phyloP scores from a whole-genome alignment of 164 flowering plant species.

The Buxus sempervirens region DNA sequence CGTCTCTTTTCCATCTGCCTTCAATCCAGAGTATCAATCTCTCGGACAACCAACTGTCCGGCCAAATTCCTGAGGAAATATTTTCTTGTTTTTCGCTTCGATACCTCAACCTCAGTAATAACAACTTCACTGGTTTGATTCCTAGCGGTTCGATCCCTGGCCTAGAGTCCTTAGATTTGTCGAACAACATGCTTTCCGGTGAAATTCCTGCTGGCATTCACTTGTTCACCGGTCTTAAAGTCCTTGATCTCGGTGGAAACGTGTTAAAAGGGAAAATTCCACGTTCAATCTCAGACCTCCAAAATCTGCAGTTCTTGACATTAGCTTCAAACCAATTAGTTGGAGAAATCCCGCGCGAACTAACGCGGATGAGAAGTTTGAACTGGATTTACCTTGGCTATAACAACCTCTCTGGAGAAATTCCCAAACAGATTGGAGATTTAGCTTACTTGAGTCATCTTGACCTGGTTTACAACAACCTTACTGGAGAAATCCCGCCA shows the following conservation, averaged over 20 bases:
- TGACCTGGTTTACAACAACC: constrained; percentile 77
- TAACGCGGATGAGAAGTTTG: constrained; percentile 52
- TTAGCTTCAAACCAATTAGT: constrained; percentile 58
- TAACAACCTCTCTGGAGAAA: constrained; percentile 71
- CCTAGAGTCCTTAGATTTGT: constrained; percentile 55
- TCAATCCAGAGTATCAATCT: constrained; percentile 45
- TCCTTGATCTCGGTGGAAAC: constrained; percentile 79
- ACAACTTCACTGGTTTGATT: constrained; percentile 57
- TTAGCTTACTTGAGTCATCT: constrained; percentile 61
- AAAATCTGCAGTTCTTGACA: constrained; percentile 42
- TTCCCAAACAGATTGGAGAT: constrained; percentile 57
- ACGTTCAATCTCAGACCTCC: constrained; percentile 33
- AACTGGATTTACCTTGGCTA: constrained; percentile 79
- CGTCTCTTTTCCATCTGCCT: constrained; percentile 41
- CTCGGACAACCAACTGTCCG: constrained; percentile 52
- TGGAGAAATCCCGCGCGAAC: constrained; percentile 50
- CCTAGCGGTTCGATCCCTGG: constrained; percentile 34
- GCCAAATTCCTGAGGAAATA: constrained; percentile 38
- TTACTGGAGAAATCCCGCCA: constrained; percentile 64
- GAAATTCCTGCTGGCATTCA: constrained; percentile 44
- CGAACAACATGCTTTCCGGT: constrained; percentile 65
- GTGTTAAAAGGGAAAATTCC: constrained; percentile 53
- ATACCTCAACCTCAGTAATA: constrained; percentile 65
- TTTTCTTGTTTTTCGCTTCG: constrained; percentile 41
- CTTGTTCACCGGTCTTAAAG: constrained; percentile 31